phyloP scores from a whole-genome alignment of 2,329 filamentous ascomycete genomes.

The Basipetospora chlamydospora region DNA sequence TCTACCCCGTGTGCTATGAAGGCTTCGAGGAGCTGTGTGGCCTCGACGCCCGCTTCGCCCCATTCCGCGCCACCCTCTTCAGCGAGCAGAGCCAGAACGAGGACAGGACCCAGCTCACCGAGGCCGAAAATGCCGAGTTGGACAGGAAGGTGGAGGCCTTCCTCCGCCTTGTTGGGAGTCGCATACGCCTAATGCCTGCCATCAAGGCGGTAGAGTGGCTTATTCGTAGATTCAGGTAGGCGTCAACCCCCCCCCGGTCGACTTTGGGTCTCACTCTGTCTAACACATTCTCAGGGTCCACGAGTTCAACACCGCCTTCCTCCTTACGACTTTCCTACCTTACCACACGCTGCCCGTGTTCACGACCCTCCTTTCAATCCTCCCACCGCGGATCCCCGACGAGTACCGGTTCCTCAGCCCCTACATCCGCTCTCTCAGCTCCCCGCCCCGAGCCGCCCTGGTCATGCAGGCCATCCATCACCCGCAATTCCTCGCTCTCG shows the following conservation, averaged over 20 bases:
- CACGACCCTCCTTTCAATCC: slow-evolving; percentile 69
- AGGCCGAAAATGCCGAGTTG: slow-evolving; percentile 67
- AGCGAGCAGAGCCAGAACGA: slow-evolving; percentile 84
- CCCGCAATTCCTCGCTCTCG: slow-evolving; percentile 54
- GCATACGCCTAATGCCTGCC: slow-evolving; percentile 70
- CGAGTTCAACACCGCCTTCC: slow-evolving; percentile 67
- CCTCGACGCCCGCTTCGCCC: slow-evolving; percentile 64
- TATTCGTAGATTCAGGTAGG: slow-evolving; percentile 72
- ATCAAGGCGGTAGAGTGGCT: slow-evolving; percentile 93
- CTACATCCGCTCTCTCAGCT: slow-evolving; percentile 64
- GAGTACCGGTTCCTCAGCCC: slow-evolving; percentile 76
- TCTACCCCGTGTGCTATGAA: slow-evolving; percentile 76
- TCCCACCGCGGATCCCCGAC: slow-evolving; percentile 59
- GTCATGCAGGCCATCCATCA: slow-evolving; percentile 75
- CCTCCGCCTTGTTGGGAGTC: slow-evolving; percentile 61
- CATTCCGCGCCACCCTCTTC: slow-evolving; percentile 69
- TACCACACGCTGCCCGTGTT: slow-evolving; percentile 84
- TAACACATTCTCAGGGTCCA: slow-evolving; percentile 49
- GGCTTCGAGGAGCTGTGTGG: slow-evolving; percentile 86
- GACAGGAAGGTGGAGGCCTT: slow-evolving; percentile 69
- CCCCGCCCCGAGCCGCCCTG: slow-evolving; percentile 65
- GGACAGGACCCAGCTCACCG: slow-evolving; percentile 74
- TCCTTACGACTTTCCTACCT: slow-evolving; percentile 79
- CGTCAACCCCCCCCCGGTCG: too few relatives aligned
- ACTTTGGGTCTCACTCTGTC: too few relatives aligned